Percentiles rank a stretch among this genome's conserved stretches.
phyloP scores from a whole-genome alignment of 805 yeast genomes.

The Candida sphagnicola region DNA sequence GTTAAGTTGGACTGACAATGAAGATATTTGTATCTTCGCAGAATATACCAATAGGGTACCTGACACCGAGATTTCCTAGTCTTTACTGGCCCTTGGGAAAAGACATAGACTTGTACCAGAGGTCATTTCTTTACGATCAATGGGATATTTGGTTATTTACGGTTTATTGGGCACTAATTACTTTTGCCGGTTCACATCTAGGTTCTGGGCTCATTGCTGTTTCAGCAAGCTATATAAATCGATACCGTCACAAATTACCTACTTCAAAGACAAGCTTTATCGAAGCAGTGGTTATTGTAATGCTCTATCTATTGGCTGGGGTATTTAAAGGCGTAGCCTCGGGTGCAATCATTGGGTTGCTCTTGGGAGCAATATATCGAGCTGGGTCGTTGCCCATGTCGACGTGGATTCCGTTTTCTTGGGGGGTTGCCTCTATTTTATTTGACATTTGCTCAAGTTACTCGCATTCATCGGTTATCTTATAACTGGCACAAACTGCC shows the following conservation, averaged over 20 bases:
- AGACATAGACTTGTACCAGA: conserved; percentile 32
- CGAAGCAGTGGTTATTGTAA: conserved; percentile 29
- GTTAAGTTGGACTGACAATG: conserved; percentile 8
- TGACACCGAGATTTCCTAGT: conserved; percentile 77
- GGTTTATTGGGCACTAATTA: conserved; percentile 71
- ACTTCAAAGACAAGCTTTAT: neutral
- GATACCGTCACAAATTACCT: conserved; percentile 14
- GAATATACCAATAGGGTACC: conserved; percentile 77
- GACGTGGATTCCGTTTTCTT: conserved; percentile 90
- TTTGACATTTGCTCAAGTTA: conserved; percentile 67
- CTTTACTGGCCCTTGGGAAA: conserved; percentile 63
- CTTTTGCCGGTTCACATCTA: conserved; percentile 59
- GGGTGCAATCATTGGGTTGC: conserved; percentile 75
- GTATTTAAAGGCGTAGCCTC: conserved; percentile 60
- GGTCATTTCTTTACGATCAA: conserved; percentile 62
- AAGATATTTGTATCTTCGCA: conserved; percentile 31
- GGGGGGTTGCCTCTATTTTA: conserved; percentile 66
- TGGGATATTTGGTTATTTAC: conserved; percentile 82
- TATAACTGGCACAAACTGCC: conserved; percentile 6
- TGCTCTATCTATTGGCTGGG: conserved; percentile 50
- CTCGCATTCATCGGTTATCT: conserved; percentile 12
- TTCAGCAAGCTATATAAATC: conserved; percentile 18
- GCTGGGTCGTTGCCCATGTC: conserved; percentile 85
- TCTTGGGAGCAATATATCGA: conserved; percentile 69
- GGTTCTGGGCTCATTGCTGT: conserved; percentile 62